phyloP scores from a whole-genome alignment of 176 grass and related monocot genomes.

The Zoysia pacifica region DNA sequence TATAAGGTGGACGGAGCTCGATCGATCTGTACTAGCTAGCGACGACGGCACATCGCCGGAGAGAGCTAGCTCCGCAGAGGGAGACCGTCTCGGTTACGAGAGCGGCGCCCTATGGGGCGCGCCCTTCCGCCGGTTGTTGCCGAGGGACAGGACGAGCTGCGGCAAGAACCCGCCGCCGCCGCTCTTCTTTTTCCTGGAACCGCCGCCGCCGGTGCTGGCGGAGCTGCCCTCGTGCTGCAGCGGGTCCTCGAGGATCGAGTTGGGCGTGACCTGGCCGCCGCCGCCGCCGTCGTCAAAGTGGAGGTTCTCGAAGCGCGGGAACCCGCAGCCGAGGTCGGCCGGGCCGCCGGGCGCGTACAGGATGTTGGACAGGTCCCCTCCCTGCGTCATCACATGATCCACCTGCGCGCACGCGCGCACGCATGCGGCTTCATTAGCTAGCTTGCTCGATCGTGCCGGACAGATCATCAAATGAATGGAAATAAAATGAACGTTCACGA shows the following conservation, averaged over 20 bases:
- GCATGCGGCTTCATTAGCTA: background rate
- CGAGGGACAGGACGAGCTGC: conserved; percentile 59
- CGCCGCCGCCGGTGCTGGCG: background rate
- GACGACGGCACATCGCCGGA: too few species aligned
- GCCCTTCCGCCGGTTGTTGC: conserved; percentile 66
- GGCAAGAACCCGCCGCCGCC: conserved; percentile 46
- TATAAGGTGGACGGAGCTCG: background rate
- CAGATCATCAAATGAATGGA: background rate
- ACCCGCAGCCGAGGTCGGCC: conserved; percentile 59
- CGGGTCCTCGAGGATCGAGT: conserved; percentile 50
- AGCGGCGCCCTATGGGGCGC: conserved; percentile 71
- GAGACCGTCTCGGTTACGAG: conserved; percentile 19
- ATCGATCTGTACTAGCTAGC: background rate
- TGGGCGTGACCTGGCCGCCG: conserved; percentile 1
- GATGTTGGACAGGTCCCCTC: conserved; percentile 90
- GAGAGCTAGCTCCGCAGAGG: too few species aligned
- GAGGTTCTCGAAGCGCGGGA: conserved; percentile 86
- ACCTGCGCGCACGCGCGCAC: conserved; percentile 48
- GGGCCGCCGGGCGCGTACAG: conserved; percentile 60
- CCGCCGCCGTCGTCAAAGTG: background rate
- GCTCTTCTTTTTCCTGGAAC: conserved; percentile 41
- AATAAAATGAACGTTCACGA: background rate
- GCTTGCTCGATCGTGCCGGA: background rate
- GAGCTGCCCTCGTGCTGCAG: background rate
- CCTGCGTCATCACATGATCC: conserved; percentile 92